phyloP scores from a whole-genome alignment of 2,329 filamentous ascomycete species.

The Xylariomycetidae sp. region DNA sequence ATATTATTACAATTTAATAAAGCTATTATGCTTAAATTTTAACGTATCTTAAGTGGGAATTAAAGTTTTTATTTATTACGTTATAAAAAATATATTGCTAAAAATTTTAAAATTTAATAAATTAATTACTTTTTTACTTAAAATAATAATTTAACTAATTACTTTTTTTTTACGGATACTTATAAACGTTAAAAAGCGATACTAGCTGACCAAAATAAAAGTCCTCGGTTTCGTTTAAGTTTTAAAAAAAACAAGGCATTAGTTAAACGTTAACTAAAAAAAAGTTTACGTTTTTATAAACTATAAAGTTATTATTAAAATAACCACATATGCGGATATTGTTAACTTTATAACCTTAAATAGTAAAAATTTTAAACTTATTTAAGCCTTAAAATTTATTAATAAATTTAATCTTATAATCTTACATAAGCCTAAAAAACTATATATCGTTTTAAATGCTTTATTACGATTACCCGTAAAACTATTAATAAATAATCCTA shows the following conservation, averaged over 20 bases:
- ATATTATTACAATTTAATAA: conserved; percentile 1
- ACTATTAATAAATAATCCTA: neutral
- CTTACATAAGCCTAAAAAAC: conserved; percentile 2
- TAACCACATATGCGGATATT: conserved; percentile 3
- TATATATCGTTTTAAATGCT: conserved; percentile 5
- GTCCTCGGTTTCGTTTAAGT: conserved; percentile 4
- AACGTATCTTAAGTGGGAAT: conserved; percentile 3
- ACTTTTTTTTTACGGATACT: neutral
- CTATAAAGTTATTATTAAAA: conserved; percentile 4
- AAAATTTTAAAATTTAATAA: conserved; percentile 1
- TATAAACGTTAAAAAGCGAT: conserved; percentile 1
- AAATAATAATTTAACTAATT: conserved; percentile 1
- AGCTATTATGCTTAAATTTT: conserved; percentile 4
- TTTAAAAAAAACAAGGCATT: conserved; percentile 2
- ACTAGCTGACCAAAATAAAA: conserved; percentile 5
- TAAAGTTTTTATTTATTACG: conserved; percentile 4
- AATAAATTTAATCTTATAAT: conserved; percentile 1
- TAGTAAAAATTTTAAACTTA: conserved; percentile 4
- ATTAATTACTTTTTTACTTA: neutral
- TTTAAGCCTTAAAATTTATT: conserved; percentile 7
- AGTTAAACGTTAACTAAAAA: conserved; percentile 1
- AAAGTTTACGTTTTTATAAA: conserved; percentile 5
- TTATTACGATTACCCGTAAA: conserved; percentile 4
- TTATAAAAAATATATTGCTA: neutral
- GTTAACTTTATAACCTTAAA: conserved; percentile 4